Evolutionary conservation across 2,329 filamentous ascomycete genomes (phyloP), one percentile per base, ranked within the genome.

Genomic region (Graphilbum sp.): DNA sequence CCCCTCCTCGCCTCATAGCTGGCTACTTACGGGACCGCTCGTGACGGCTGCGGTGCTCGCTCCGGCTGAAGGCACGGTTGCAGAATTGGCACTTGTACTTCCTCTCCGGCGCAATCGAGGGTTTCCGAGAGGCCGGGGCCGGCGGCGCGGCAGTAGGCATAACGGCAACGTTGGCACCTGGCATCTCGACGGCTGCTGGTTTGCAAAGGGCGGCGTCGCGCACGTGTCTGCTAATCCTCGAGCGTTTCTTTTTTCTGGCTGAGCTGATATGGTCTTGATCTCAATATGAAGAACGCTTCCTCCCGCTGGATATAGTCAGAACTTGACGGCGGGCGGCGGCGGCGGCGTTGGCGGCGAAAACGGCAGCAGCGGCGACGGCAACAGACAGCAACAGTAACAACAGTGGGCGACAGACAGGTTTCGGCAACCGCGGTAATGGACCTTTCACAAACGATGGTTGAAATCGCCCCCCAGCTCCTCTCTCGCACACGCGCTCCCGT

Each of bases 71-170:
- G 46, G 90, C 90, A 60, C 90, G 75, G 63, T 87, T 87, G 67
- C 90, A 96, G 62, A 94, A 96, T 68, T 94, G 86, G 66, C 90
- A 98, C 61, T 96, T 95, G 75, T 98, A 98, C 64, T 95, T 94
- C 69, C 92, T 88, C 67, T 96, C 90, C 40, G 87, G 85, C 50
- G 75, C 79, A 50, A 78, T 64, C 44, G 79, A 68, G 48, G 79
- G 62, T 63, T 92, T 93, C 61, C 82, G 76, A 53, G 79, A 70
- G 51, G 73, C 72, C 56, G 80, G 71, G 54, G 77, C 72, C 54
- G 84, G 73, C 54, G 74, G 65, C 54, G 73, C 69, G 50, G 73
- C 60, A 54, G 79, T 64, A 50, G 75, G 63, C 50, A 69, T 64
- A 50, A 72, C 67, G 51, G 76, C 75, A 61, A 79, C 72, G 58